phyloP scores from a whole-genome alignment of 306 rosid species.

The Geum urbanum region DNA sequence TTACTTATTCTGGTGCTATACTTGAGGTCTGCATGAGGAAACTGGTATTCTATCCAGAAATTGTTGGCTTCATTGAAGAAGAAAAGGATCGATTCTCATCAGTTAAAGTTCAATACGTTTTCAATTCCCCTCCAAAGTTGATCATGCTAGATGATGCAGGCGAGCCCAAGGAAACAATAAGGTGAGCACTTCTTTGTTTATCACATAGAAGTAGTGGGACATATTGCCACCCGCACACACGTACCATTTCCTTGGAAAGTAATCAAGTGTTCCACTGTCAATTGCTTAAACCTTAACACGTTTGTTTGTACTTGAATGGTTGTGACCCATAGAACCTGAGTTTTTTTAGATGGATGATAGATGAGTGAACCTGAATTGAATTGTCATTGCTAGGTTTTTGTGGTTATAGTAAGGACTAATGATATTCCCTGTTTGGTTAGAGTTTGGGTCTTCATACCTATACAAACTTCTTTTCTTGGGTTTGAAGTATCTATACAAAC shows the following conservation, averaged over 20 bases:
- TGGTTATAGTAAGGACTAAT: neutral
- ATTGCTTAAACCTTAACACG: neutral
- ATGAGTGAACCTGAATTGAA: too few relatives aligned
- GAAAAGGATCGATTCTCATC: conserved; percentile 71
- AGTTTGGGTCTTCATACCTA: neutral
- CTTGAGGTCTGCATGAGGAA: conserved; percentile 96
- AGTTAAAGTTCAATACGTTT: conserved; percentile 66
- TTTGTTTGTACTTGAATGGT: neutral
- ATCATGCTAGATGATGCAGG: conserved; percentile 75
- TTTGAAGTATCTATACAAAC: neutral
- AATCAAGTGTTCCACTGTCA: neutral
- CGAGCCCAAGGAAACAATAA: conserved; percentile 74
- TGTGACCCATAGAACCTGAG: neutral
- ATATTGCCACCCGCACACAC: neutral
- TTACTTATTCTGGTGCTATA: conserved; percentile 73
- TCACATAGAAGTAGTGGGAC: neutral
- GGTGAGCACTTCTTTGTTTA: conserved; percentile 35
- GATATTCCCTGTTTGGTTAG: neutral
- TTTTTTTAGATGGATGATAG: too few relatives aligned
- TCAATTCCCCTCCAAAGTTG: conserved; percentile 90
- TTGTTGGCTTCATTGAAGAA: conserved; percentile 90
- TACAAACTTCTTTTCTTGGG: neutral
- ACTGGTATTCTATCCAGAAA: conserved; percentile 89
- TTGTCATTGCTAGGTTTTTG: neutral
- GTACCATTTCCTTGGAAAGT: neutral